Evolutionary conservation across 305 asterid genomes (phyloP), one percentile per base, ranked within the genome.

Genomic region (Solanum hybrid): DNA sequence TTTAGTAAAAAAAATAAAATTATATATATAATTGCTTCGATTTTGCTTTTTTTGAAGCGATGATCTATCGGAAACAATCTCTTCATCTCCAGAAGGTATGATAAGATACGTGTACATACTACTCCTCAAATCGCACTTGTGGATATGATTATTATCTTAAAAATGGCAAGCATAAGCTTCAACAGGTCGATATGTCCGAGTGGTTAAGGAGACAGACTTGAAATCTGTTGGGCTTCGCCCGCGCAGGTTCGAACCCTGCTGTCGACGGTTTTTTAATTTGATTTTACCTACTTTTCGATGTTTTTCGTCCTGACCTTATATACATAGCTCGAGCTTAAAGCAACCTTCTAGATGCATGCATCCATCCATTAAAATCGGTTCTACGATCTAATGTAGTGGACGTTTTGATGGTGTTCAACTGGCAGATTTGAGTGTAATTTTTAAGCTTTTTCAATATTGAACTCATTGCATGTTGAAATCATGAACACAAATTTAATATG

Each of bases 181-280:
- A 26, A 4, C 8, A 40, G 1, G 98, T 94, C 95, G 95, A 95
- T 95, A 95, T 95, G 98, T 96, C 98, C 98, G 98, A 96, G 99
- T 95, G 98, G 98, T 95, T 93, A 95, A 95, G 98, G 98, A 94
- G 97, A 95, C 96, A 95, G 98, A 95, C 98, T 96, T 94, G 96
- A 96, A 96, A 95, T 95, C 98, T 95, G 95, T 95, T 95, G 99
- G 98, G 98, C 97, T 95, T 82, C 91, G 98, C 95, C 98, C 98
- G 98, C 95, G 98, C 97, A 95, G 98, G 97, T 95, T 95, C 96
- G 98, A 95, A 93, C 96, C 97, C 96, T 94, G 98, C 96, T 95
- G 96, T 93, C 95, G 97, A 95, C 96, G 96, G 0, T 2, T 32
- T 29, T 27, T 26, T 24, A 2, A 24, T 11, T n/a, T 64, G 7